Percentiles rank a stretch among this genome's conserved stretches.
These are phyloP conservation scores for Boletellus ananiceps DNA, from an alignment of 768 basidiomycete species.

Conservation along the genomic window DNA sequence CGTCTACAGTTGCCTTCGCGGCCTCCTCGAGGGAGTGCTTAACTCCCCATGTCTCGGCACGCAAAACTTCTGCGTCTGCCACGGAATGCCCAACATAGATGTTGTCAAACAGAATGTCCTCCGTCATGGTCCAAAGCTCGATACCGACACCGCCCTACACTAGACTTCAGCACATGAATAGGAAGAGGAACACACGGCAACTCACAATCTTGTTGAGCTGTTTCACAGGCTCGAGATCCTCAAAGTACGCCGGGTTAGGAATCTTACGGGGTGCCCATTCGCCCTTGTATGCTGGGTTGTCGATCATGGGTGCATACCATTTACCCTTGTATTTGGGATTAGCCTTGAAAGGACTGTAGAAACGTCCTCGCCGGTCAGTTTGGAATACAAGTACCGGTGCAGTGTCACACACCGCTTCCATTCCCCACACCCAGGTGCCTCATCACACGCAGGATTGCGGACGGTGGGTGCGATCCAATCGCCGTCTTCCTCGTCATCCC, in stretches of 20 bases:
- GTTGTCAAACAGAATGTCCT: conserved; percentile 89
- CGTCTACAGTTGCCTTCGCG: conserved; percentile 39
- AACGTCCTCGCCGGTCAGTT: not conserved
- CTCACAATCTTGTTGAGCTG: conserved; percentile 79
- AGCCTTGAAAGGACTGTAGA: conserved; percentile 67
- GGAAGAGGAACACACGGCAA: not conserved
- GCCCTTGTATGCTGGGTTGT: conserved; percentile 98
- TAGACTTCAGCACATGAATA: conserved; percentile 1
- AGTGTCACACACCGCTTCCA: conserved; percentile 65
- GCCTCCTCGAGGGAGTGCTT: conserved; percentile 82
- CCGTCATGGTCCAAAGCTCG: conserved; percentile 99
- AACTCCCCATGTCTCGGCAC: conserved; percentile 83
- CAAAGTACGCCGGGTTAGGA: conserved; percentile 85
- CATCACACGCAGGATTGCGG: conserved; percentile 85
- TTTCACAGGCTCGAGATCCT: conserved; percentile 81
- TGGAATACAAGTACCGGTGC: not conserved
- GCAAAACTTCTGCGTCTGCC: conserved; percentile 78
- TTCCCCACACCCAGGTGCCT: conserved; percentile 90
- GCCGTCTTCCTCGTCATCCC: conserved; percentile 99
- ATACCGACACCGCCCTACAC: conserved; percentile 87
- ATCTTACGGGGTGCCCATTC: conserved; percentile 91
- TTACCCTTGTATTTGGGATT: conserved; percentile 98
- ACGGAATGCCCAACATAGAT: conserved; percentile 90
- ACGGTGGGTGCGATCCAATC: conserved; percentile 94
- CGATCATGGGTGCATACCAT: conserved; percentile 91